Conservation (phyloP, 2,329 filamentous ascomycete species). For the Rhinocladiella mackenziei region DNA sequence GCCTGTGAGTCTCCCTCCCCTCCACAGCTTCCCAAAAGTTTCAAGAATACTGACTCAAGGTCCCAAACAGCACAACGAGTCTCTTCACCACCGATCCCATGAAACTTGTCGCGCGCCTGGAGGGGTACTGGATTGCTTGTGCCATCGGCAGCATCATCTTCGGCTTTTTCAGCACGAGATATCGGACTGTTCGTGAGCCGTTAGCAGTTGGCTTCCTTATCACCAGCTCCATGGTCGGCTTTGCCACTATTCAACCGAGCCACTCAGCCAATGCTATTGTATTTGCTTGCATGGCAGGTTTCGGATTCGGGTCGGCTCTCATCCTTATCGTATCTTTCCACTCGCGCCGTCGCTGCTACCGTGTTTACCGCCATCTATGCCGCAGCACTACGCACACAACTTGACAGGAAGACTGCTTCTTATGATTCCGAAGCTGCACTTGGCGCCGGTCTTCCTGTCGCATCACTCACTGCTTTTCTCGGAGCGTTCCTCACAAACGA, state of each 20-base stretch:
- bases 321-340: too few relatives aligned
- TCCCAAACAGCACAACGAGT: constrained; percentile 2
- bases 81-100: constrained; percentile 15
- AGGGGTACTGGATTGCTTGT: constrained; percentile 11
- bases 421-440: constrained; percentile 9
- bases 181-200: constrained; percentile 11
- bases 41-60: background rate
- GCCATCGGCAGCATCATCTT: constrained; percentile 7
- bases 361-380: constrained; percentile 18
- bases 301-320: too few relatives aligned
- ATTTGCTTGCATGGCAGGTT: too few relatives aligned
- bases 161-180: constrained; percentile 8
- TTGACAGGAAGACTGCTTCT: constrained; percentile 7
- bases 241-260: constrained; percentile 10
- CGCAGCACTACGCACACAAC: constrained; percentile 6
- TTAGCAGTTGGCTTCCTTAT: constrained; percentile 11
- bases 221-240: too few relatives aligned
- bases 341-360: constrained; percentile 12
- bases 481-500: constrained; percentile 17
- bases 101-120: constrained; percentile 6
- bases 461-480: constrained; percentile 12
- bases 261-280: too few relatives aligned
- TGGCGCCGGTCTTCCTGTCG: constrained; percentile 10
- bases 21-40: too few relatives aligned
- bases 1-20: too few relatives aligned